Evolutionary conservation across 257 asterid species (phyloP).

Genomic region (Capsicum chinense): DNA sequence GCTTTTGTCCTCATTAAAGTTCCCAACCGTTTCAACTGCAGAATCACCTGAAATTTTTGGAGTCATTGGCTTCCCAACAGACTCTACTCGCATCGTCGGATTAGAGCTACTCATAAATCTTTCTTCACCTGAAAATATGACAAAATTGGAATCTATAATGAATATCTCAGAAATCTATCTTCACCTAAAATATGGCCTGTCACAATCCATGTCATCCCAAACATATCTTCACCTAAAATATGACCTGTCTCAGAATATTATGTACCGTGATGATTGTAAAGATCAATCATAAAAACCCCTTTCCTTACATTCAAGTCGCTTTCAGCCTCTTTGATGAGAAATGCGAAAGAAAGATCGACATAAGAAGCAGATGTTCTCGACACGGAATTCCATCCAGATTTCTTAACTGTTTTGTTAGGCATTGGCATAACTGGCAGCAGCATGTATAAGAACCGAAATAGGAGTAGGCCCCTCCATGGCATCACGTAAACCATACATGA

Average conservation of each 20-base stretch:
- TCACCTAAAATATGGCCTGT: constrained; percentile 6
- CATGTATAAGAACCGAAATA: too few species aligned
- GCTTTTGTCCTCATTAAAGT: constrained; percentile 65
- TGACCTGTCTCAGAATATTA: neutral
- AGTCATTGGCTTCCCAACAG: constrained; percentile 67
- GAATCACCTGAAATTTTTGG: constrained; percentile 62
- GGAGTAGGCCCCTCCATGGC: too few species aligned
- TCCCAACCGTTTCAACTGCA: constrained; percentile 66
- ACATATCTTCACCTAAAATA: constrained; percentile 19
- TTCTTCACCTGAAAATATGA: constrained; percentile 16
- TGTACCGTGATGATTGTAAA: neutral
- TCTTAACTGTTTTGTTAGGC: too few species aligned
- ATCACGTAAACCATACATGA: too few species aligned
- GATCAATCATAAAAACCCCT: neutral
- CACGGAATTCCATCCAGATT: too few species aligned
- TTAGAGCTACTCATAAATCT: constrained; percentile 41
- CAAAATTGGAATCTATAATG: neutral
- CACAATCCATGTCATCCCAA: constrained; percentile 8
- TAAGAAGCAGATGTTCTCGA: too few species aligned
- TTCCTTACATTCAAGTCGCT: too few species aligned
- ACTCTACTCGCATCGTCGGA: constrained; percentile 57
- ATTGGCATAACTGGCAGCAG: too few species aligned
- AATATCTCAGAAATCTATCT: constrained; percentile 13
- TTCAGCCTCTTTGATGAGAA: too few species aligned
- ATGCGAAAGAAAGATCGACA: too few species aligned